These are phyloP conservation scores for Ichthyophthirius multifiliis DNA, from an alignment of 169 alveolate genomes.

Conservation along the genomic window DNA sequence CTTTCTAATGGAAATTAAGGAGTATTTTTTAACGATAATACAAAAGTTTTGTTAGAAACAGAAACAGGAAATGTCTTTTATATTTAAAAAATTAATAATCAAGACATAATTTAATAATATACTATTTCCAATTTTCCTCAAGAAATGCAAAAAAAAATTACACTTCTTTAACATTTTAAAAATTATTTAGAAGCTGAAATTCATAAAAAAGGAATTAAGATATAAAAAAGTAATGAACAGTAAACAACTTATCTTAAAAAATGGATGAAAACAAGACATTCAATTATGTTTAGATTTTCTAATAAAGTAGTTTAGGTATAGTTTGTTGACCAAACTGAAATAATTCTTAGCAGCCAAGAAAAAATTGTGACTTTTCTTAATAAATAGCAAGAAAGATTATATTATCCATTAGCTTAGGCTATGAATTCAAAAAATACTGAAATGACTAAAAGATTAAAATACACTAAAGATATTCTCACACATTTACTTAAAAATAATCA, in stretches of 20 bases:
- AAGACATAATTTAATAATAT: conserved; percentile 56
- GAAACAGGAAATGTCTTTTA: conserved; percentile 18
- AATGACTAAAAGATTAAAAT: conserved; percentile 80
- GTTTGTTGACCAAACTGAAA: conserved; percentile 76
- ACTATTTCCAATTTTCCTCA: conserved; percentile 52
- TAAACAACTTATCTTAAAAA: conserved; percentile 65
- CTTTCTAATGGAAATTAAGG: conserved; percentile 76
- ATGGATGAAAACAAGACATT: conserved; percentile 82
- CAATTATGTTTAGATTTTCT: conserved; percentile 73
- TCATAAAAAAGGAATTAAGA: conserved; percentile 2
- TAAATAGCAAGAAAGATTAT: conserved; percentile 62
- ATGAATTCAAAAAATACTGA: conserved; percentile 72
- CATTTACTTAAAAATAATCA: conserved; percentile 70
- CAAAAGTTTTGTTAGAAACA: conserved; percentile 76
- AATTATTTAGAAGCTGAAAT: conserved; percentile 65
- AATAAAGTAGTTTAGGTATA: conserved; percentile 80
- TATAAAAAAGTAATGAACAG: background rate
- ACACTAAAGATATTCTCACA: conserved; percentile 76
- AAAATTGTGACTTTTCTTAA: conserved; percentile 72
- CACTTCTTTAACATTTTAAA: conserved; percentile 74
- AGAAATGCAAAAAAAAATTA: conserved; percentile 71
- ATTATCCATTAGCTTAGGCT: conserved; percentile 68
- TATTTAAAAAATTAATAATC: conserved; percentile 38
- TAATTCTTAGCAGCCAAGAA: conserved; percentile 64
- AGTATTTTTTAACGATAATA: conserved; percentile 85